Evolutionary conservation across 2,329 filamentous ascomycete species (phyloP).

Genomic region (Pseudogymnoascus sp.): DNA sequence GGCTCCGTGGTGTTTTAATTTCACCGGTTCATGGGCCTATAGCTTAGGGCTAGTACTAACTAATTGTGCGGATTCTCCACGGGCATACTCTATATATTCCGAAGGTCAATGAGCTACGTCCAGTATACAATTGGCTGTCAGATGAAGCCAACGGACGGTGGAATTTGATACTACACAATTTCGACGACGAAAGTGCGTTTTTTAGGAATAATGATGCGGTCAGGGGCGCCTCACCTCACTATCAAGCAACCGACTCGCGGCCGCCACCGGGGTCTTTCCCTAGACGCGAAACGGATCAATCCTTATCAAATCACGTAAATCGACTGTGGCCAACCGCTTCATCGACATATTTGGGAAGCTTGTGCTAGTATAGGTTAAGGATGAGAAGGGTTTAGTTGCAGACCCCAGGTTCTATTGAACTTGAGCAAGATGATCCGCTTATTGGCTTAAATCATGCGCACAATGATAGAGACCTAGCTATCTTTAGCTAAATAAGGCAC

Average conservation of each 20-base stretch:
- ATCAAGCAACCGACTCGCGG: not conserved
- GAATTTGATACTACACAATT: constrained; percentile 30
- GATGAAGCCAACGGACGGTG: constrained; percentile 16
- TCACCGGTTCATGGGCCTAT: too few species aligned
- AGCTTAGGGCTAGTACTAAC: not conserved
- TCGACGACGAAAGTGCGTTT: constrained; percentile 19
- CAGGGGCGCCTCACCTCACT: not conserved
- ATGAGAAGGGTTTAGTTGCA: not conserved
- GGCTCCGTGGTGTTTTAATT: too few species aligned
- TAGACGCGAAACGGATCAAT: not conserved
- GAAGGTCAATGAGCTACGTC: not conserved
- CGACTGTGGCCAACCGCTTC: not conserved
- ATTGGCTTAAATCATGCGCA: not conserved
- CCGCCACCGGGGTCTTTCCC: not conserved
- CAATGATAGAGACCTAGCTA: not conserved
- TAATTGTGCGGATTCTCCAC: not conserved
- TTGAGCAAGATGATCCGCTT: not conserved
- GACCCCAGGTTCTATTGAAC: not conserved
- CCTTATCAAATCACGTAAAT: not conserved
- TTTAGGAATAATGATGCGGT: not conserved
- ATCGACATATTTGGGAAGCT: not conserved
- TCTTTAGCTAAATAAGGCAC: not conserved
- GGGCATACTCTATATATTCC: not conserved
- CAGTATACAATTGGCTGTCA: not conserved
- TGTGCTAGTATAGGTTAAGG: not conserved